phyloP scores from a whole-genome alignment of 805 yeast species.

The Nakazawaea siamensis region DNA sequence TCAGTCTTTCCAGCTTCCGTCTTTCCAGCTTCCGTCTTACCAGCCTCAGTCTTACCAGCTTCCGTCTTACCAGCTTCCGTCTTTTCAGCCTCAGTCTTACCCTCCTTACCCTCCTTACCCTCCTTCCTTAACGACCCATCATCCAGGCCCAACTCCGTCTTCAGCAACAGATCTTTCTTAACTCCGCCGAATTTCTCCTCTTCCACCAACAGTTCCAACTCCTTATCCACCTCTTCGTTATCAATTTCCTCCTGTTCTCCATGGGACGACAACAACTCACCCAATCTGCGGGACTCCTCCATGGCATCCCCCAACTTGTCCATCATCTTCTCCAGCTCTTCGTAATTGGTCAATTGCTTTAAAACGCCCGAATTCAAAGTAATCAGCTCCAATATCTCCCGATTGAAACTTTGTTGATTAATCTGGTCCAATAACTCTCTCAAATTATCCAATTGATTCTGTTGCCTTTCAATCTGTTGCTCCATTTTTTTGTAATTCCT shows the following conservation, averaged over 20 bases:
- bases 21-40: slow-evolving; percentile 7
- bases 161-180: slow-evolving; percentile 1
- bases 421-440: slow-evolving; percentile 5
- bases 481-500: slow-evolving; percentile 6
- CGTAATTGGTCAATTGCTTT: slow-evolving; percentile 2
- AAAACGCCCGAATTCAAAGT: slow-evolving; percentile 6
- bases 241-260: background rate
- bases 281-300: background rate
- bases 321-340: background rate
- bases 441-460: slow-evolving; percentile 5
- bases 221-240: slow-evolving; percentile 2
- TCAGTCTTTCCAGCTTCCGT: slow-evolving; percentile 9
- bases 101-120: slow-evolving; percentile 4
- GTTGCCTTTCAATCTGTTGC: background rate
- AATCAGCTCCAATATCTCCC: slow-evolving; percentile 1
- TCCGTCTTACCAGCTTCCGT: slow-evolving; percentile 9
- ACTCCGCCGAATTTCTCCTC: slow-evolving; percentile 1
- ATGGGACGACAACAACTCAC: background rate
- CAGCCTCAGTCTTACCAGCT: slow-evolving; percentile 6
- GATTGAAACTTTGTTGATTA: slow-evolving; percentile 9
- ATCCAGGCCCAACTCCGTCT: slow-evolving; percentile 7
- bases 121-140: slow-evolving; percentile 4
- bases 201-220: slow-evolving; percentile 1
- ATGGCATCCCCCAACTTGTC: background rate
- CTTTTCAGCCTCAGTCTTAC: slow-evolving; percentile 7